Percentiles rank a stretch among this genome's conserved stretches.
Conservation (phyloP, 1,284 basidiomycete species). For the Puccinia coronata region DNA sequence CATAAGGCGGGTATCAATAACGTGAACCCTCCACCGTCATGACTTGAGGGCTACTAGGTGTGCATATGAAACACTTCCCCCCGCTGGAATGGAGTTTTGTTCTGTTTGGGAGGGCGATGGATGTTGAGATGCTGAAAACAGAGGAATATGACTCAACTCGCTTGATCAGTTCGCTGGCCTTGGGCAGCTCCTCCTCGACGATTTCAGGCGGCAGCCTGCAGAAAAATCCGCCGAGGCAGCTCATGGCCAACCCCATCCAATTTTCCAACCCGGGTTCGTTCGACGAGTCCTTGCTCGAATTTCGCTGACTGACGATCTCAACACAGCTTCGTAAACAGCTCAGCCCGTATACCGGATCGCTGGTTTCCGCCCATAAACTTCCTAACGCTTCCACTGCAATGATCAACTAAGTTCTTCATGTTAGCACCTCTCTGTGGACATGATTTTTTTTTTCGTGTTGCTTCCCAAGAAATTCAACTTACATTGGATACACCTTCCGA, state of each 20-base stretch:
- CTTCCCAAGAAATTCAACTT: slow-evolving; percentile 8
- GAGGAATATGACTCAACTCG: slow-evolving; percentile 47
- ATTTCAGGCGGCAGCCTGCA: slow-evolving; percentile 50
- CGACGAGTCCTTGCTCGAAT: neutral
- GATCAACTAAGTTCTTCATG: slow-evolving; percentile 25
- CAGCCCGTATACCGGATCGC: slow-evolving; percentile 48
- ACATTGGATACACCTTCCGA: slow-evolving; percentile 35
- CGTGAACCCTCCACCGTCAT: slow-evolving; percentile 48
- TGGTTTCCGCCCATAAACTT: slow-evolving; percentile 45
- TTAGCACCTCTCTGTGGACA: neutral
- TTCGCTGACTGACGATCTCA: slow-evolving; percentile 30
- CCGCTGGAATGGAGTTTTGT: neutral
- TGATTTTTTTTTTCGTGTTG: neutral
- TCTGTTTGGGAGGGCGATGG: neutral
- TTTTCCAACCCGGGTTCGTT: slow-evolving; percentile 34
- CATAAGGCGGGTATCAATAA: no score
- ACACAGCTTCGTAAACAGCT: slow-evolving; percentile 49
- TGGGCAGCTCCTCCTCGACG: slow-evolving; percentile 52
- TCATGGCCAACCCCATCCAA: slow-evolving; percentile 48
- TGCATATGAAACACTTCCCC: no score
- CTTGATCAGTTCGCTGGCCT: slow-evolving; percentile 50
- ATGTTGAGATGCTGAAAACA: neutral
- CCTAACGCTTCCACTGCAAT: slow-evolving; percentile 47
- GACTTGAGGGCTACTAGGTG: no score
- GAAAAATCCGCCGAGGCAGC: slow-evolving; percentile 43